Evolutionary conservation across 2,329 filamentous ascomycete species (phyloP).

Genomic region (Monosporascus sp.): DNA sequence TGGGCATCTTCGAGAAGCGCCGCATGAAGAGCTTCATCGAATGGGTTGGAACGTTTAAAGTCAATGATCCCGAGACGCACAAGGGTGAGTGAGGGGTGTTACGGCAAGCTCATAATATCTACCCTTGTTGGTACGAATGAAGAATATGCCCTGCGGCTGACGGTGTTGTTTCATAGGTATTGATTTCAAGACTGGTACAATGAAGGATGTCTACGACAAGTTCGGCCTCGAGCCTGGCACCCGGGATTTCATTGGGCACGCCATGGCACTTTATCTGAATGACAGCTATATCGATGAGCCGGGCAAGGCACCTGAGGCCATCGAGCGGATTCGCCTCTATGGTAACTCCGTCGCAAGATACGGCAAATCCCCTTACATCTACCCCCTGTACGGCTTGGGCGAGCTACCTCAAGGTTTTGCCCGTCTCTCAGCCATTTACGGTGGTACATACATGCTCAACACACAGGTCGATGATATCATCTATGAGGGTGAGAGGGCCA

Average conservation of each 20-base stretch:
- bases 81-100: conserved; percentile 58
- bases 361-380: conserved; percentile 98
- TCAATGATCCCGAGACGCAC: conserved; percentile 77
- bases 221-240: conserved; percentile 87
- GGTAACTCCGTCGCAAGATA: conserved; percentile 97
- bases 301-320: conserved; percentile 74
- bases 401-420: conserved; percentile 98
- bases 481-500: conserved; percentile 80
- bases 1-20: conserved; percentile 97
- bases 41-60: conserved; percentile 85
- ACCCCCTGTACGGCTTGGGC: conserved; percentile 93
- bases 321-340: conserved; percentile 90
- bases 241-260: conserved; percentile 93
- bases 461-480: conserved; percentile 85
- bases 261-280: conserved; percentile 92
- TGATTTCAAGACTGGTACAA: conserved; percentile 71
- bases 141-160: neutral
- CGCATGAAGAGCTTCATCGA: conserved; percentile 95
- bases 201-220: conserved; percentile 99
- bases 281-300: conserved; percentile 75
- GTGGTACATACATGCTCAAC: conserved; percentile 99
- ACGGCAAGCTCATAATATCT: neutral
- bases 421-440: conserved; percentile 95
- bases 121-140: neutral
- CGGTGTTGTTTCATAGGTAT: conserved; percentile 51